These are phyloP conservation scores for Suillus discolor DNA, from an alignment of 768 basidiomycete genomes.

Conservation along the genomic window DNA sequence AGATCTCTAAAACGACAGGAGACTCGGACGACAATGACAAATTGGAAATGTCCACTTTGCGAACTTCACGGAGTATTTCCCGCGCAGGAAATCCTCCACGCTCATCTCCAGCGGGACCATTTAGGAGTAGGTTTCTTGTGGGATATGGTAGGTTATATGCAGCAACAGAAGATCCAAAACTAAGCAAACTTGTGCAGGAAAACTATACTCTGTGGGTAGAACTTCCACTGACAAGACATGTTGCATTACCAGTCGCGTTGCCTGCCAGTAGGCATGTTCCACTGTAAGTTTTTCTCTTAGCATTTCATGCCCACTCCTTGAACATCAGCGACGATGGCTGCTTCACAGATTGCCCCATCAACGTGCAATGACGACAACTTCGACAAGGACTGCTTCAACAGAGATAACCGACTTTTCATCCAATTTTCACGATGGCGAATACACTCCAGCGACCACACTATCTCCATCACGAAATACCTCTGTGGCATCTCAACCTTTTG, in stretches of 20 bases:
- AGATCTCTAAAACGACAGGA: slow-evolving; percentile 14
- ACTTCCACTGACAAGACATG: not conserved
- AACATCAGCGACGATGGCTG: not conserved
- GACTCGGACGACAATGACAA: slow-evolving; percentile 29
- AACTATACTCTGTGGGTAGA: slow-evolving; percentile 16
- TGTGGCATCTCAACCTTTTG: not conserved
- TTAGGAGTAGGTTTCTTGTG: slow-evolving; percentile 40
- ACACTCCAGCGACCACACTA: not conserved
- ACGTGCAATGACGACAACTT: not conserved
- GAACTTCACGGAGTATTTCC: slow-evolving; percentile 44
- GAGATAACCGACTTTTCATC: slow-evolving; percentile 3
- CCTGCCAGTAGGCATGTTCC: not conserved
- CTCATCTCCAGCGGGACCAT: slow-evolving; percentile 57
- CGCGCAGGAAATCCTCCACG: slow-evolving; percentile 44
- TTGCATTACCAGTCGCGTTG: not conserved
- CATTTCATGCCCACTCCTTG: not conserved
- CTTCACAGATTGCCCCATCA: not conserved
- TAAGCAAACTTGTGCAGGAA: not conserved
- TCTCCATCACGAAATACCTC: slow-evolving; percentile 1
- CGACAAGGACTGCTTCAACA: slow-evolving; percentile 2
- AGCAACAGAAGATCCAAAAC: not conserved
- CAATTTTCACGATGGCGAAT: not conserved
- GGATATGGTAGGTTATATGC: slow-evolving; percentile 30
- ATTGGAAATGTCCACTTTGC: slow-evolving; percentile 60
- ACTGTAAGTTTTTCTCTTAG: not conserved